Conservation (phyloP, 2,329 filamentous ascomycete genomes). For the Orbilia oligospora region DNA sequence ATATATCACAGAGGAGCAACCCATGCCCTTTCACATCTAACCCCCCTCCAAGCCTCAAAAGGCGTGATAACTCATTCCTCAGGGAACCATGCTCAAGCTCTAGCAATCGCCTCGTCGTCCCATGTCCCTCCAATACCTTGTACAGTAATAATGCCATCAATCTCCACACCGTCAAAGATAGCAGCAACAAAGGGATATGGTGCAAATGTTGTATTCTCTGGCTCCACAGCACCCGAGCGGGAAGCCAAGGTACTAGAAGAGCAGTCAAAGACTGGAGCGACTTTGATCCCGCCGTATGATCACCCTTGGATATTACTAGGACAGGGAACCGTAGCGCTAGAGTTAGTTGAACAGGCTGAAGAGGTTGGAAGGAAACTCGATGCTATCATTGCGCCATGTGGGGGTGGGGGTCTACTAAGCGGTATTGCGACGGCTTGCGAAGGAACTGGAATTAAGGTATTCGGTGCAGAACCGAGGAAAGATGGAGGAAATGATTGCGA, state of each 20-base stretch:
- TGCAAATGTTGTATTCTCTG: slow-evolving; percentile 83
- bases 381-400: slow-evolving; percentile 84
- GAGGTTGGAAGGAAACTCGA: slow-evolving; percentile 72
- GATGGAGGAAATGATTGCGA: slow-evolving; percentile 87
- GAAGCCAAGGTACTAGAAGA: slow-evolving; percentile 79
- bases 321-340: slow-evolving; percentile 89
- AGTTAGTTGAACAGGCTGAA: slow-evolving; percentile 81
- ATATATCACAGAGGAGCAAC: slow-evolving; percentile 41
- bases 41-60: slow-evolving; percentile 22
- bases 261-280: slow-evolving; percentile 79
- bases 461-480: slow-evolving; percentile 87
- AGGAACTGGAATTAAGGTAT: slow-evolving; percentile 80
- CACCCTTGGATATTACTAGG: slow-evolving; percentile 92
- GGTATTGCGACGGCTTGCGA: slow-evolving; percentile 84
- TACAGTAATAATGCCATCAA: slow-evolving; percentile 92
- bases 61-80: slow-evolving; percentile 61
- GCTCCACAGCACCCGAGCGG: slow-evolving; percentile 83
- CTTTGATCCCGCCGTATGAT: slow-evolving; percentile 90
- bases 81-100: slow-evolving; percentile 96
- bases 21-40: slow-evolving; percentile 31
- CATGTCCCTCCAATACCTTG: slow-evolving; percentile 77
- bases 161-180: slow-evolving; percentile 87
- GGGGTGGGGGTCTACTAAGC: slow-evolving; percentile 88
- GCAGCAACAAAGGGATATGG: slow-evolving; percentile 84
- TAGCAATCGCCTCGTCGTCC: slow-evolving; percentile 80